Evolutionary conservation across 768 basidiomycete genomes (phyloP).

Genomic region (Tephrocybe sp.): DNA sequence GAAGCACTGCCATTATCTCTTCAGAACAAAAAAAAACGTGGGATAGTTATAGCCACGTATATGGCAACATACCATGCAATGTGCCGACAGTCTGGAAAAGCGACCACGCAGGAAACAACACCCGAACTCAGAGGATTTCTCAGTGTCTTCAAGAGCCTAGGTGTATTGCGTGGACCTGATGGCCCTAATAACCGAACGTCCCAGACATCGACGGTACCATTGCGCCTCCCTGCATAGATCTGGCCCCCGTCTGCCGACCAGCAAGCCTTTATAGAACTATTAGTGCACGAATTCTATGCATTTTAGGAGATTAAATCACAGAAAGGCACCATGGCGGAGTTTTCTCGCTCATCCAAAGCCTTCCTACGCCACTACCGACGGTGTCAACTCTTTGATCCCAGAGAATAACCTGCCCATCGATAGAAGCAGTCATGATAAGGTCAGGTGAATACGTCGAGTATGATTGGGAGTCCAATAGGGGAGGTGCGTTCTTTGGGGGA

Average conservation of each 20-base stretch:
- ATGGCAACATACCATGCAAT: conserved; percentile 85
- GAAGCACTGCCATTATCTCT: conserved; percentile 63
- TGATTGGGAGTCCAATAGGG: conserved; percentile 59
- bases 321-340: conserved; percentile 96
- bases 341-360: conserved; percentile 88
- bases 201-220: conserved; percentile 91
- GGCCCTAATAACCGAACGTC: conserved; percentile 83
- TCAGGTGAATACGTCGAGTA: conserved; percentile 77
- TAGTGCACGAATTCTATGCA: neutral
- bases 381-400: conserved; percentile 83
- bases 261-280: conserved; percentile 62
- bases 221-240: conserved; percentile 88
- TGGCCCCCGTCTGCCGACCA: conserved; percentile 91
- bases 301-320: conserved; percentile 42
- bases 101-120: conserved; percentile 86
- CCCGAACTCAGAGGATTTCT: conserved; percentile 88
- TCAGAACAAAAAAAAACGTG: neutral
- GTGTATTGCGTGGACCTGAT: conserved; percentile 60
- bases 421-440: conserved; percentile 82
- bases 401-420: conserved; percentile 90
- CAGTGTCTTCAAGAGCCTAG: conserved; percentile 77
- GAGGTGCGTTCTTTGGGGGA: conserved; percentile 75
- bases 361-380: conserved; percentile 71
- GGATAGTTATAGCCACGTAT: neutral
- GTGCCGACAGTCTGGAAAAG: conserved; percentile 91